phyloP scores from a whole-genome alignment of 23 red algal genomes.

The Gracilariopsis chorda region DNA sequence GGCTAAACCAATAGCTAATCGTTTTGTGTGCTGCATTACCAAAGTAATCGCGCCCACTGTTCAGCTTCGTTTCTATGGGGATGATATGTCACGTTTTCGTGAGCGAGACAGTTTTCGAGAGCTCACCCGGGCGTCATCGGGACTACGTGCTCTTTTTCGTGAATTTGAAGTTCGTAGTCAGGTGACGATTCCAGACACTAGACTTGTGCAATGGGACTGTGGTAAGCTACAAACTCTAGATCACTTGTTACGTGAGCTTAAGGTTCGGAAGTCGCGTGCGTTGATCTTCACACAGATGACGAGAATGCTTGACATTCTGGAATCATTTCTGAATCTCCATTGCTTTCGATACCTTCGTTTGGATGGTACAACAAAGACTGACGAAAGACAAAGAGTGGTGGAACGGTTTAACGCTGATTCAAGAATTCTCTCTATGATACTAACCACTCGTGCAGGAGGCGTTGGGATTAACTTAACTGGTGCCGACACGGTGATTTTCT shows the following conservation, averaged over 20 bases:
- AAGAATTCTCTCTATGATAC: conserved; percentile 85
- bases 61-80: conserved; percentile 38
- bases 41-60: conserved; percentile 10
- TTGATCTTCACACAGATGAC: conserved; percentile 99
- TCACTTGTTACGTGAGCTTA: conserved; percentile 55
- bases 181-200: conserved; percentile 80
- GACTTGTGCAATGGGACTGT: conserved; percentile 96
- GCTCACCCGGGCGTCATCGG: neutral
- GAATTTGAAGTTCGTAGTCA: conserved; percentile 45
- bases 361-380: conserved; percentile 90
- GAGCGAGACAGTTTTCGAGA: neutral
- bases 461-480: conserved; percentile 93
- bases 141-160: conserved; percentile 38
- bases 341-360: conserved; percentile 76
- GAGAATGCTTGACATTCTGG: conserved; percentile 91
- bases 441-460: conserved; percentile 86
- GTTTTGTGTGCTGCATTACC: conserved; percentile 34
- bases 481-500: conserved; percentile 95
- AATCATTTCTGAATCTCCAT: conserved; percentile 89
- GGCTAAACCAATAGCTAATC: conserved; percentile 14
- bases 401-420: conserved; percentile 90
- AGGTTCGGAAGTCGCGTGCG: conserved; percentile 62
- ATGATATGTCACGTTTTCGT: conserved; percentile 3
- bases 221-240: conserved; percentile 91
- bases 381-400: conserved; percentile 79